phyloP scores from a whole-genome alignment of 23 red algal species.

The Cyanidium caldarium region DNA sequence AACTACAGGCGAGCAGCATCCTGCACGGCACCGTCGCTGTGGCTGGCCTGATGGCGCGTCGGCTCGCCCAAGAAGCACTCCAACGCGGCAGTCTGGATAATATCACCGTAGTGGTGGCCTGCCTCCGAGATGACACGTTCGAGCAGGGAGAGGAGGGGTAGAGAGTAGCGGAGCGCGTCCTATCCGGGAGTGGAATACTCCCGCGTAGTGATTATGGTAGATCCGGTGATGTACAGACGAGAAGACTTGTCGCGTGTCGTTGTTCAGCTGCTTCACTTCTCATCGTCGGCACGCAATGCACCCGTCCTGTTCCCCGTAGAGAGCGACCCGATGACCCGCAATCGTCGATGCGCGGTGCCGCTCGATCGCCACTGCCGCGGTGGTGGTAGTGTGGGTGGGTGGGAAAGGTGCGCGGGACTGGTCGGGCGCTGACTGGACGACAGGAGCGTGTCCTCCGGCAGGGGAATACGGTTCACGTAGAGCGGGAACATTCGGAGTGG shows the following conservation, averaged over 20 bases:
- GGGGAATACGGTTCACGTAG: too few relatives aligned
- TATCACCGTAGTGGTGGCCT: conserved; percentile 71
- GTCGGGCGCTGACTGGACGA: too few relatives aligned
- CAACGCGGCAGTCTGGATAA: conserved; percentile 73
- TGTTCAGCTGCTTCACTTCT: not conserved
- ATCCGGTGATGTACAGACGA: conserved; percentile 10
- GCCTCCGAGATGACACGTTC: conserved; percentile 29
- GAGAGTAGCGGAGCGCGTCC: not conserved
- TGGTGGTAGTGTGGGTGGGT: too few relatives aligned
- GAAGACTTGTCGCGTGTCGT: not conserved
- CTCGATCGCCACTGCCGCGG: too few relatives aligned
- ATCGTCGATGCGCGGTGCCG: too few relatives aligned
- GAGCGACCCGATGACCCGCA: too few relatives aligned
- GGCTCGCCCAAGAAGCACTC: conserved; percentile 56
- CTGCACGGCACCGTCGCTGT: conserved; percentile 53
- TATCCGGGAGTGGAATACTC: not conserved
- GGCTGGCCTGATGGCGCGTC: conserved; percentile 51
- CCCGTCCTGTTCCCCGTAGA: not conserved
- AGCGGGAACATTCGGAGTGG: too few relatives aligned
- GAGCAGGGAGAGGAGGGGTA: not conserved
- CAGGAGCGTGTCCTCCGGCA: too few relatives aligned
- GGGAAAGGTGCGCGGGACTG: too few relatives aligned
- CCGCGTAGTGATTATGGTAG: not conserved
- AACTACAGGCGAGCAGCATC: conserved; percentile 23
- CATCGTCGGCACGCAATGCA: not conserved